Base-by-base conservation (phyloP, 306 rosid genomes). In the Nissolia schottii region DNA sequence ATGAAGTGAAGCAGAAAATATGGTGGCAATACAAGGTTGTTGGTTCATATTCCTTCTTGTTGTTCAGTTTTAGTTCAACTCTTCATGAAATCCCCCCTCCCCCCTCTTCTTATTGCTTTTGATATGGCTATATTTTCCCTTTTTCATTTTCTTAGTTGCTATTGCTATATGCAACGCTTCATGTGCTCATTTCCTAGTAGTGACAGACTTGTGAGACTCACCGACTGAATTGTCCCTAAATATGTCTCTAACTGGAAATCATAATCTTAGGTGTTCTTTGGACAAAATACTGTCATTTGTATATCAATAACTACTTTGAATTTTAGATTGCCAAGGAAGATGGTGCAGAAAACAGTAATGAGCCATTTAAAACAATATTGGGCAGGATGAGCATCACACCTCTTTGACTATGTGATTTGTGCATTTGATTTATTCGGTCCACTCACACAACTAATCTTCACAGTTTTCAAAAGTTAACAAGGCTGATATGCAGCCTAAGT, bases 1-100 rank as follows among this genome's bases (percentile, higher is more conserved):
- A 94, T 66, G 90, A 86, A 4, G 81, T 90, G 74, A 91, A 94
- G 92, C 83, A 91, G 83, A 82, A 89, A 81, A 69, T 94, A 83
- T 91, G 95, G 97, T 86, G 92, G 96, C 87, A 87, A 61, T 91
- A 94, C 85, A 80, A 94, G 98, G 98, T 94, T 78, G 57, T 56
- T 49, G 23, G 50, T 80, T 70, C 61, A 74, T 76, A 73, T 60
- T 32, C 45, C 73, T 83, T 28, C 40, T 28, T 31, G 15, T 70
- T 76, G 29, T 73, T 63, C 49, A 40, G 32, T 72, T 73, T 35
- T 35, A 53, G 46, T 68, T 73, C 64, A 67, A 66, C 63, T 40
- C 35, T 57, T 72, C 50, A 22, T 43, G 32, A 51, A 18, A 31
- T 58, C 18, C 19, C 19, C 64, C 53, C 6, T 24, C 6, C 13